Evolutionary conservation across 2,329 filamentous ascomycete species (phyloP).

Genomic region (Colletotrichum shisoi): DNA sequence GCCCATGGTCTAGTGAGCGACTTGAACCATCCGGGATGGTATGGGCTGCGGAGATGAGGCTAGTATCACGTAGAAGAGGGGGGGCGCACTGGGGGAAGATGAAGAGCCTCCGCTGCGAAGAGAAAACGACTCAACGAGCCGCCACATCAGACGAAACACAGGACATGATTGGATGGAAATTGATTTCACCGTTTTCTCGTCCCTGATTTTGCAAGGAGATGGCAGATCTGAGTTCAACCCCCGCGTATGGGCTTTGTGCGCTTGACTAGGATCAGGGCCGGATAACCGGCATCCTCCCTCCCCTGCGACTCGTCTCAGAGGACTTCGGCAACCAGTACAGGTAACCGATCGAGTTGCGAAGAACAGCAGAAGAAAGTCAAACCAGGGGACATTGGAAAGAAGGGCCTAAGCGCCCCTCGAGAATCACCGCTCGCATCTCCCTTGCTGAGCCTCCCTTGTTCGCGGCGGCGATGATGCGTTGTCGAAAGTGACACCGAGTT

Average conservation of each 20-base stretch:
- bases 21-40: slow-evolving; percentile 20
- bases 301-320: not conserved
- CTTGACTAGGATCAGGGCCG: slow-evolving; percentile 24
- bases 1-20: not conserved
- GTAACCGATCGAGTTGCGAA: not conserved
- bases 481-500: too few relatives aligned
- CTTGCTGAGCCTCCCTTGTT: too few relatives aligned
- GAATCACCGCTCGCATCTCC: too few relatives aligned
- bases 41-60: slow-evolving; percentile 27
- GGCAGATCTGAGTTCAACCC: not conserved
- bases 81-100: not conserved
- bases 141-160: slow-evolving; percentile 13
- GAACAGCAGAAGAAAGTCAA: not conserved
- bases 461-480: too few relatives aligned
- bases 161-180: slow-evolving; percentile 24
- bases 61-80: not conserved
- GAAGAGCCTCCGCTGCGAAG: slow-evolving; percentile 11
- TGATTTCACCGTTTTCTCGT: slow-evolving; percentile 9
- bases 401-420: not conserved
- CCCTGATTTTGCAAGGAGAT: slow-evolving; percentile 1
- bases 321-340: not conserved
- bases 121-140: slow-evolving; percentile 1
- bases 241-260: not conserved
- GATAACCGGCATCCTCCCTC: slow-evolving; percentile 6
- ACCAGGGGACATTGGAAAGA: not conserved